phyloP scores from a whole-genome alignment of 2,329 filamentous ascomycete genomes.

The Colletotrichum musae region DNA sequence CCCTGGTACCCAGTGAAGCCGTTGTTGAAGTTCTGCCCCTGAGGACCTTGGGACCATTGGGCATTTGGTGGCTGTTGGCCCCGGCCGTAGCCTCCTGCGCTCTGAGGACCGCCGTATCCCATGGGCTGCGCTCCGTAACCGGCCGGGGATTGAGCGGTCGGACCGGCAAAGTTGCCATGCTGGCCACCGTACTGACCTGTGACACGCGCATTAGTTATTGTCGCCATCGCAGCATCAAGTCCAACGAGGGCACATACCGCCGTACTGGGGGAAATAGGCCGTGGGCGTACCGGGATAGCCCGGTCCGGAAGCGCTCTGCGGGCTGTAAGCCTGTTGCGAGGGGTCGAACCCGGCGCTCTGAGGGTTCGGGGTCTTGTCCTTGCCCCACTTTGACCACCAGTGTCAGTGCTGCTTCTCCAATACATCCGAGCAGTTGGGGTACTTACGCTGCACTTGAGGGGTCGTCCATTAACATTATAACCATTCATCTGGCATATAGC shows the following conservation, averaged over 20 bases:
- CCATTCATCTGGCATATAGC: slow-evolving; percentile 98
- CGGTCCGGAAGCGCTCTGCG: slow-evolving; percentile 81
- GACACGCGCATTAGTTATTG: slow-evolving; percentile 14
- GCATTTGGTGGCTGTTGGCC: slow-evolving; percentile 73
- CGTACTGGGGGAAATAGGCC: slow-evolving; percentile 94
- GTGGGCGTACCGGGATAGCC: slow-evolving; percentile 85
- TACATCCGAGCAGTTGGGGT: not conserved
- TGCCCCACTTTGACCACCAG: slow-evolving; percentile 84
- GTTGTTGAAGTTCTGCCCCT: slow-evolving; percentile 72
- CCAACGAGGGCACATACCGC: slow-evolving; percentile 68
- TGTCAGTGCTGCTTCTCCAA: slow-evolving; percentile 33
- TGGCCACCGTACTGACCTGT: slow-evolving; percentile 73
- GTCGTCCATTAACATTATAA: slow-evolving; percentile 97
- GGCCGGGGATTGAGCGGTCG: slow-evolving; percentile 73
- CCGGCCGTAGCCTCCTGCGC: slow-evolving; percentile 87
- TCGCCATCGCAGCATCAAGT: too few species aligned
- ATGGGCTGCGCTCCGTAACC: slow-evolving; percentile 78
- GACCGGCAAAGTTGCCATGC: slow-evolving; percentile 76
- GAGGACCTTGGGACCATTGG: slow-evolving; percentile 67
- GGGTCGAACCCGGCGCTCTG: slow-evolving; percentile 81
- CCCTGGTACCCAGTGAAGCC: slow-evolving; percentile 76
- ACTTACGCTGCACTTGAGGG: slow-evolving; percentile 97
- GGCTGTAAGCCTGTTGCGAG: slow-evolving; percentile 77
- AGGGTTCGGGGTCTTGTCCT: slow-evolving; percentile 92
- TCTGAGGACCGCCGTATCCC: slow-evolving; percentile 80